Percentiles rank a stretch among this genome's conserved stretches.
These are phyloP conservation scores for Zygoascus bituminiphila DNA, from an alignment of 805 yeast genomes.

Conservation along the genomic window DNA sequence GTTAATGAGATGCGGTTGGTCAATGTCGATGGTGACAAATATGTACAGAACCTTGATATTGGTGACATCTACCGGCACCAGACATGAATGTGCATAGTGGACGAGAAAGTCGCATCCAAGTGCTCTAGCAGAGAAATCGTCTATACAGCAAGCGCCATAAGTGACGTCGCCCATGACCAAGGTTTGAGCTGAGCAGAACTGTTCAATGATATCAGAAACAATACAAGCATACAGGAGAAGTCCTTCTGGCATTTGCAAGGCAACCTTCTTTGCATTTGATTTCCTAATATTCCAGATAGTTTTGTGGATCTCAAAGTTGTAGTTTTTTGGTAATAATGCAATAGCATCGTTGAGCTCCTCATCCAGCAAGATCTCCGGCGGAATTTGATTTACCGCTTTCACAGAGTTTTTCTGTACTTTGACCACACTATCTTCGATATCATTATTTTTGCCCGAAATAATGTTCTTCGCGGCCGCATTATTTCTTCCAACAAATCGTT, in stretches of 20 bases:
- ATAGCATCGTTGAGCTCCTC: slow-evolving; percentile 78
- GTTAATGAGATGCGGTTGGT: slow-evolving; percentile 68
- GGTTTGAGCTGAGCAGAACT: slow-evolving; percentile 77
- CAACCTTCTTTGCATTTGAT: slow-evolving; percentile 69
- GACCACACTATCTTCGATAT: slow-evolving; percentile 10
- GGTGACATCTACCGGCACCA: slow-evolving; percentile 92
- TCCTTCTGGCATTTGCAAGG: slow-evolving; percentile 97
- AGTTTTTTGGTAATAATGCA: slow-evolving; percentile 74
- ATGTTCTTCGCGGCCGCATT: neutral
- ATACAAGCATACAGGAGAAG: slow-evolving; percentile 78
- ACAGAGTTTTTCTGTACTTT: slow-evolving; percentile 9
- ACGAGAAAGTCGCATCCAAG: slow-evolving; percentile 89
- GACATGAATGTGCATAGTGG: slow-evolving; percentile 95
- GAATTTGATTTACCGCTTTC: slow-evolving; percentile 69
- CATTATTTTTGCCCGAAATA: slow-evolving; percentile 13
- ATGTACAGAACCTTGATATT: slow-evolving; percentile 86
- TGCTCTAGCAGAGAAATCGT: slow-evolving; percentile 89
- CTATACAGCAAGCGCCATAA: slow-evolving; percentile 97
- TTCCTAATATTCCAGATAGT: slow-evolving; percentile 89
- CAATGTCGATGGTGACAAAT: slow-evolving; percentile 87
- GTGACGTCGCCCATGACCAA: slow-evolving; percentile 98
- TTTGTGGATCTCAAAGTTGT: slow-evolving; percentile 92
- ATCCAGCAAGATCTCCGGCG: slow-evolving; percentile 74
- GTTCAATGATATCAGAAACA: slow-evolving; percentile 86
- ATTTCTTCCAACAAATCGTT: slow-evolving; percentile 52